These are phyloP conservation scores for Pisolithus orientalis DNA, from an alignment of 768 basidiomycete genomes.

Conservation along the genomic window DNA sequence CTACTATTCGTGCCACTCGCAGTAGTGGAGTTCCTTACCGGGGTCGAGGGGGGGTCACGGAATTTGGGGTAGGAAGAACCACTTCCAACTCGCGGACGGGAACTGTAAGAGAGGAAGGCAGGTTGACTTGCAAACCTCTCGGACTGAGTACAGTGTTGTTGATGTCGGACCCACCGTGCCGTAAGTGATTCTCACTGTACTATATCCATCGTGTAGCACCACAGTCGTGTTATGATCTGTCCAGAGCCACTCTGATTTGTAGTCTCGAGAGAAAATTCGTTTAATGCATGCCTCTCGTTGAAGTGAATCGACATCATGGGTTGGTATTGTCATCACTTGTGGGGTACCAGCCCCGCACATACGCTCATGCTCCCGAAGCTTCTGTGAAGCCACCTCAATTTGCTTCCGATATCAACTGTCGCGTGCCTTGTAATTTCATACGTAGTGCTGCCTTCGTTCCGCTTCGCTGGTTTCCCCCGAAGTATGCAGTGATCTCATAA, in stretches of 20 bases:
- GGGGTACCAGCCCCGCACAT: no score
- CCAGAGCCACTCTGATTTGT: background rate
- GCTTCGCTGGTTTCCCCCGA: no score
- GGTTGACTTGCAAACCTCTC: slow-evolving; percentile 5
- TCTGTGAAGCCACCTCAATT: no score
- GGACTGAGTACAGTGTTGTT: background rate
- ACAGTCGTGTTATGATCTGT: slow-evolving; percentile 1
- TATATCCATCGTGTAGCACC: slow-evolving; percentile 11
- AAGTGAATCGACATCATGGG: no score
- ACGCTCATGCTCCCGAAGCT: no score
- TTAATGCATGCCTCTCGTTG: no score
- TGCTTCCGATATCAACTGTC: no score
- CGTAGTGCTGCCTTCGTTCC: no score
- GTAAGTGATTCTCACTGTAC: slow-evolving; percentile 16
- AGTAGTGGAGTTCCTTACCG: slow-evolving; percentile 6
- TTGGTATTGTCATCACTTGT: background rate
- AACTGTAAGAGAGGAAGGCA: slow-evolving; percentile 14
- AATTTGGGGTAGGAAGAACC: slow-evolving; percentile 12
- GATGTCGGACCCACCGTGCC: background rate
- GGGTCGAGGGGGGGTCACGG: slow-evolving; percentile 5
- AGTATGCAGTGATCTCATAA: no score
- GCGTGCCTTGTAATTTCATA: no score
- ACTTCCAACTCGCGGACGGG: slow-evolving; percentile 23
- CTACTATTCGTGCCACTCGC: slow-evolving; percentile 12
- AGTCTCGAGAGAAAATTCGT: background rate